Percentiles rank a stretch among this genome's conserved stretches.
These are phyloP conservation scores for Pestalotiopsis sp. DNA, from an alignment of 2,329 filamentous ascomycete genomes.

Conservation along the genomic window DNA sequence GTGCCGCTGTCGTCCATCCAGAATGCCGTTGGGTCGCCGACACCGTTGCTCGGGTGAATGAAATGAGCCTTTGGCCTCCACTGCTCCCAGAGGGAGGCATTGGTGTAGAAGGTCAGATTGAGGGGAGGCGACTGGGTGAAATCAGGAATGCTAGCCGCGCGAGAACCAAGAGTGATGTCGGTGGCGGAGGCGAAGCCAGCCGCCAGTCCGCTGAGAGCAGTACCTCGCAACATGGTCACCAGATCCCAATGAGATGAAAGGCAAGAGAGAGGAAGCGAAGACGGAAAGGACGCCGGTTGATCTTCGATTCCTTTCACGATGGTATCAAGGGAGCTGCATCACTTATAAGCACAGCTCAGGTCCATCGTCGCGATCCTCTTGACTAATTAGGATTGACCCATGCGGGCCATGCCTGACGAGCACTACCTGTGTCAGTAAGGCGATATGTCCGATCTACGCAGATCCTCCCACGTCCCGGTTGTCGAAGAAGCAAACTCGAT, in stretches of 20 bases:
- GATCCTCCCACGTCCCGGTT: not conserved
- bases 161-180: not conserved
- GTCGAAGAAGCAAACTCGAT: not conserved
- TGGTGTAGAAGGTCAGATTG: not conserved
- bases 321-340: not conserved
- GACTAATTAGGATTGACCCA: not conserved
- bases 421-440: too few species aligned
- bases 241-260: not conserved
- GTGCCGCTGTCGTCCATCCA: not conserved
- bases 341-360: not conserved
- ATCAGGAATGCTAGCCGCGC: not conserved
- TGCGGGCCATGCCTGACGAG: too few species aligned
- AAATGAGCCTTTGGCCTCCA: not conserved
- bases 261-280: not conserved
- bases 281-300: not conserved
- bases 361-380: not conserved
- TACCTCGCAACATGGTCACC: not conserved
- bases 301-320: not conserved
- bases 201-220: not conserved
- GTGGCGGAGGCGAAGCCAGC: not conserved
- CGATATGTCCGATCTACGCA: too few species aligned
- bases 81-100: not conserved
- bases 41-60: not conserved
- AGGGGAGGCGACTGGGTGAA: not conserved
- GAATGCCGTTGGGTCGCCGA: not conserved